These are phyloP conservation scores for Microcyclosporella mali DNA, from an alignment of 2,329 filamentous ascomycete genomes.

Conservation along the genomic window DNA sequence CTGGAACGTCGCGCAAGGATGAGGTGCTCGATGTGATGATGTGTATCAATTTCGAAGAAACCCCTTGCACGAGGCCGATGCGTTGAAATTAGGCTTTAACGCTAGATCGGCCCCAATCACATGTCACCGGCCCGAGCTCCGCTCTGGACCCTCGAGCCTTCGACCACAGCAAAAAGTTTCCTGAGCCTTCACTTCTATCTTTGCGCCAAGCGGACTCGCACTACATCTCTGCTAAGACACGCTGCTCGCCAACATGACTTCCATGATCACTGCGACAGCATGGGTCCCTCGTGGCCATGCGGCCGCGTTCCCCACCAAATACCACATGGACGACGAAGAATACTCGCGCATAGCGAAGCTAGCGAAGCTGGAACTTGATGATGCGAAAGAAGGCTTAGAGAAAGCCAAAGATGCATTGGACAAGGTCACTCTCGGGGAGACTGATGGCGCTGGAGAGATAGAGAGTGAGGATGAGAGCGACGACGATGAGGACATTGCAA, in stretches of 20 bases:
- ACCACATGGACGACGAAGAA: constrained; percentile 48
- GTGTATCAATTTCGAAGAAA: no score
- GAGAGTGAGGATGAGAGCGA: constrained; percentile 35
- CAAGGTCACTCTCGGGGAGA: constrained; percentile 30
- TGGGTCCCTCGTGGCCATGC: constrained; percentile 49
- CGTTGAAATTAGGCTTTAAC: no score
- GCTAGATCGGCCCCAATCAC: no score
- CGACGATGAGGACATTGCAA: constrained; percentile 19
- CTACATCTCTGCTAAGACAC: not conserved
- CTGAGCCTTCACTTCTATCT: no score
- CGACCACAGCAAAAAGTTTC: no score
- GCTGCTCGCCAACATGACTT: constrained; percentile 35
- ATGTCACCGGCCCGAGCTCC: no score
- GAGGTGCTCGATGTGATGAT: no score
- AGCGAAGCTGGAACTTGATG: constrained; percentile 67
- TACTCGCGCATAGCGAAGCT: constrained; percentile 47
- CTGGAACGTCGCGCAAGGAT: no score
- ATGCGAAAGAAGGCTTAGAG: constrained; percentile 79
- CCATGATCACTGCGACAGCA: constrained; percentile 51
- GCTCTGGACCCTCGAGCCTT: no score
- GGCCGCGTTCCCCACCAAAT: constrained; percentile 45
- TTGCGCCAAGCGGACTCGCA: not conserved
- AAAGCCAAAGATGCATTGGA: constrained; percentile 51
- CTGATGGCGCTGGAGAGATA: constrained; percentile 53
- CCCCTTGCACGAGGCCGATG: no score